Evolutionary conservation across 1,284 basidiomycete species (phyloP), one percentile per base, ranked within the genome.

Genomic region (Gymnopus androsaceus): DNA sequence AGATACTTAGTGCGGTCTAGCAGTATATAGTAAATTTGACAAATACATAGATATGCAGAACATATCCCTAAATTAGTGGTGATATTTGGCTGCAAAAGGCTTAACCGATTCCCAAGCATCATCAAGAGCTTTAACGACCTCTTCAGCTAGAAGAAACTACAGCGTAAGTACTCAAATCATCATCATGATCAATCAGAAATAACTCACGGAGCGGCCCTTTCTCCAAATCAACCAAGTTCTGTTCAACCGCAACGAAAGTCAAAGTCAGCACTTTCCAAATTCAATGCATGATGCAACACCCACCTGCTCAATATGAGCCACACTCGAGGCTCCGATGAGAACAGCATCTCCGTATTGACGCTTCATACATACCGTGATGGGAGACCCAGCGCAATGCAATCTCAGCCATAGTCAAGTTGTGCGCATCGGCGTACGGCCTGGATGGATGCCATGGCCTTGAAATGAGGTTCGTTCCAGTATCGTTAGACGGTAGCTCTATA

Each of bases 181-280:
- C 30, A 44, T n/a, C 2, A 6, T 30, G 12, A 17, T 45, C 3
- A 28, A 21, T 25, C 41, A 40, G 15, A 30, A 2, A 42, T 0
- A n/a, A 72, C 77, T 75, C 60, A 80, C 79, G 78, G 54, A 82
- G 65, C 3, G 81, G 80, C 0, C 81, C 82, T 61, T 85, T 84
- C 67, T 84, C 82, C 17, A 83, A 65, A 61, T 84, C 81, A 17
- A 73, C 27, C 42, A 83, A 61, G 59, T 84, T 85, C 76, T 80
- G 57, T 34, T 37, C 21, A 36, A 46, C n/a, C 19, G 34, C 44
- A 9, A 14, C 7, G 23, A 17, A 17, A 45, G 15, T 14, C 23
- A n/a, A 14, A 15, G 23, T n/a, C 50, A 47, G 34, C 15, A 36
- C 19, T 14, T 21, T 25, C 6, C 21, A 14, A 19, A 51, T 37